These are phyloP conservation scores for Metschnikowia cerradonensis DNA, from an alignment of 805 yeast genomes.

Conservation along the genomic window DNA sequence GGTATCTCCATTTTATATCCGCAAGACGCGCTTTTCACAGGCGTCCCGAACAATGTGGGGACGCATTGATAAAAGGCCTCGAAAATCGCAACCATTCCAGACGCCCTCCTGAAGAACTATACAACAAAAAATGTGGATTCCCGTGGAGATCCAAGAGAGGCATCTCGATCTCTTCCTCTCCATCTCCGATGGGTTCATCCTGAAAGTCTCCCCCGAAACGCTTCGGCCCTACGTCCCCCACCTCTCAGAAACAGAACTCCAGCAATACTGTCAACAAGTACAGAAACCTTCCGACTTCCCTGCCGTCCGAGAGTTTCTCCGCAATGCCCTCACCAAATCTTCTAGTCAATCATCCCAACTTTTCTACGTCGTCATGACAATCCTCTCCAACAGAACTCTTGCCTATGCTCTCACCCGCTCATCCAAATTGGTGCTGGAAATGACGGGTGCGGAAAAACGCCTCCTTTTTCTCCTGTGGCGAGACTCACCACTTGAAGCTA, in stretches of 20 bases:
- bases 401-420: constrained; percentile 32
- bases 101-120: too few relatives aligned
- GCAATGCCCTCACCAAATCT: constrained; percentile 13
- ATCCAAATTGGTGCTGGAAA: constrained; percentile 32
- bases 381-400: constrained; percentile 28
- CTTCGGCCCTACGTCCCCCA: constrained; percentile 24
- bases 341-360: constrained; percentile 18
- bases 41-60: constrained; percentile 7
- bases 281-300: constrained; percentile 31
- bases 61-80: background rate
- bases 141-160: constrained; percentile 16
- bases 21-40: background rate
- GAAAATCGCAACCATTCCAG: background rate
- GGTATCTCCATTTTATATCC: background rate
- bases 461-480: constrained; percentile 36
- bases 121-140: background rate
- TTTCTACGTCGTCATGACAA: constrained; percentile 24
- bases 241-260: constrained; percentile 27
- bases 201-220: constrained; percentile 26
- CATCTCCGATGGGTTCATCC: constrained; percentile 34
- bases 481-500: constrained; percentile 33
- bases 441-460: constrained; percentile 32
- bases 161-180: constrained; percentile 27
- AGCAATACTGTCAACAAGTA: constrained; percentile 22
- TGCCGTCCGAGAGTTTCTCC: constrained; percentile 18